Base-by-base conservation (phyloP, 352 stramenopile species). In the Pythium brachiatum region DNA sequence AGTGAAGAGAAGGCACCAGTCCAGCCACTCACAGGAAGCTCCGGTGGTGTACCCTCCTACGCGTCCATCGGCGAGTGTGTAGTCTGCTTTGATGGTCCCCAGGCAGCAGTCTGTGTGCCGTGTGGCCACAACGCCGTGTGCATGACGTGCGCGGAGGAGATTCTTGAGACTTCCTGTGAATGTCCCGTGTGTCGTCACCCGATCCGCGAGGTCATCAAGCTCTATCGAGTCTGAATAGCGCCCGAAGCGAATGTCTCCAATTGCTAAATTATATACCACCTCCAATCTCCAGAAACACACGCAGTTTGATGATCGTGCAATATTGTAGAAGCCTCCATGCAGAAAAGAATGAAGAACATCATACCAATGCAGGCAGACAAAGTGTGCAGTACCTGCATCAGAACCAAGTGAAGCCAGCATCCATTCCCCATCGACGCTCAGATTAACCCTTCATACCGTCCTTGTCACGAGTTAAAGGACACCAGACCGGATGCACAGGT, bases 61-160 rank as follows among this genome's bases (percentile, higher is more conserved):
- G 70, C 76, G n/a, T 69, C 72, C 1, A 88, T 88, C 48, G 74
- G 73, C 38, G 83, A 92, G 66, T 94, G 86, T 31, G 73, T 92
- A 5, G 75, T 94, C 16, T 94, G 86, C 68, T 92, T 93, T 48
- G 82, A 93, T 58, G 81, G 76, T 0, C 82, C 82, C 0, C 78
- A 92, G 69, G 75, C 75, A 18, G 82, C 82, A 7, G 83, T 93
- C 0, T 94, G 86, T 51, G 82, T 94, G 15, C 86, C 86, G 0
- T 94, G 86, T 53, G 86, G 86, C 25, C 83, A 95, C 78, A 90
- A 93, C 38, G 83, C 86, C 13, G 63, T 92, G 15, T 95, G 86
- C 57, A 92, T 94, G 83, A 65, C 60, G 23, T 95, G 84, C 55
- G 83, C 81, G 1, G 76, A 88, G 53, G 76, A 89, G 53, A 81